A percentile compares a stretch with the other conserved stretches of the same genome.
phyloP scores from a whole-genome alignment of 116 monocot species.

The Phalaenopsis hybrid region DNA sequence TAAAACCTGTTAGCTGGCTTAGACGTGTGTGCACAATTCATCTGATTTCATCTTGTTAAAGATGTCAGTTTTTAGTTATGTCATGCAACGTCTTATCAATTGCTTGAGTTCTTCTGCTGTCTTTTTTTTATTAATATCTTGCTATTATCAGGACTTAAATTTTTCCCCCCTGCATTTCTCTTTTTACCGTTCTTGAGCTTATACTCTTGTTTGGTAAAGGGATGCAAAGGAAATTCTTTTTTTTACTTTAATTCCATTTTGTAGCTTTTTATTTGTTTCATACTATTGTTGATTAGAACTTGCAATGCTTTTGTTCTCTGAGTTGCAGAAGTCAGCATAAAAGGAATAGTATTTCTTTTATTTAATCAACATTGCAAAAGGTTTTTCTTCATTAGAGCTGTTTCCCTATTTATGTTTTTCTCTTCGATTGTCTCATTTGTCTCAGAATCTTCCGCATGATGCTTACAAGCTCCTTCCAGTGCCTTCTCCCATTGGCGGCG shows the following conservation, averaged over 20 bases:
- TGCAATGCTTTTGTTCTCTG: neutral
- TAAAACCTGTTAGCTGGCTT: neutral
- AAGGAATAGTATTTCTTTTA: neutral
- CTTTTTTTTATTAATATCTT: slow-evolving; percentile 1
- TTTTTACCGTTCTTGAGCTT: neutral
- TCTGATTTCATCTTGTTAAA: neutral
- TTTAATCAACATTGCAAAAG: neutral
- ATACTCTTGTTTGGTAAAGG: neutral
- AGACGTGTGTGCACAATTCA: neutral
- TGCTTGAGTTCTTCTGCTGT: neutral
- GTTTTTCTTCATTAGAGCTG: neutral
- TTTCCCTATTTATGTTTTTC: neutral
- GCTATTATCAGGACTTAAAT: neutral
- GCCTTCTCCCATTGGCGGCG: slow-evolving; percentile 91
- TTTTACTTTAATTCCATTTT: neutral
- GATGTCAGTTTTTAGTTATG: neutral
- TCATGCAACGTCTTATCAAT: neutral
- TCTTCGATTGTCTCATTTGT: slow-evolving; percentile 8
- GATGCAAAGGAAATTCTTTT: neutral
- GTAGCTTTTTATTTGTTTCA: neutral
- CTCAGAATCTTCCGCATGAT: slow-evolving; percentile 95
- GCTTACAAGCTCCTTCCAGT: slow-evolving; percentile 93
- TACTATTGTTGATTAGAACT: neutral
- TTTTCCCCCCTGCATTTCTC: neutral
- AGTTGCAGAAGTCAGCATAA: neutral